phyloP scores from a whole-genome alignment of 495 filamentous ascomycete species.

The Polyplosphaeria fusca region DNA sequence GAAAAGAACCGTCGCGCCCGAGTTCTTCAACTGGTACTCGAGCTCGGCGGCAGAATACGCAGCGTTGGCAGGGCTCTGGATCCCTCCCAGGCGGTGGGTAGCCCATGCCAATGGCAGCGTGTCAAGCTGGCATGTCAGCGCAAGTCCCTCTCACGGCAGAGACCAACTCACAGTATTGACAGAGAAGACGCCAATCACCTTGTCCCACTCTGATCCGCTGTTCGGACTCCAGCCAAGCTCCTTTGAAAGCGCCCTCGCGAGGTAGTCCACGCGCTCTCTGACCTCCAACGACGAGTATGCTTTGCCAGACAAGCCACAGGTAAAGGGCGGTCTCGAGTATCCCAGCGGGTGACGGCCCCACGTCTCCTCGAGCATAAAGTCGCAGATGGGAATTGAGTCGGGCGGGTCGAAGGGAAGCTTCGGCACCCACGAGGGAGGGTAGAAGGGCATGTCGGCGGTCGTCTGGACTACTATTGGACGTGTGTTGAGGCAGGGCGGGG shows the following conservation, averaged over 20 bases:
- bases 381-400: conserved; percentile 70
- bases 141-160: not conserved
- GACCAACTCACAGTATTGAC: conserved; percentile 67
- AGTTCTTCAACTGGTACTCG: conserved; percentile 73
- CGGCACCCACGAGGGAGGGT: conserved; percentile 65
- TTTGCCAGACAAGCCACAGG: conserved; percentile 73
- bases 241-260: conserved; percentile 69
- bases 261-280: conserved; percentile 61
- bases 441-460: conserved; percentile 66
- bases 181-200: conserved; percentile 72
- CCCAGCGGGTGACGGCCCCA: conserved; percentile 65
- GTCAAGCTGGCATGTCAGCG: conserved; percentile 60
- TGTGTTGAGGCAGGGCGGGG: not conserved
- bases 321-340: conserved; percentile 70
- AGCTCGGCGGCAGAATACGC: conserved; percentile 74
- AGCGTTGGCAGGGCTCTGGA: conserved; percentile 78
- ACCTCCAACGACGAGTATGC: conserved; percentile 66
- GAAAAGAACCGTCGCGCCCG: conserved; percentile 71
- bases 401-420: conserved; percentile 65
- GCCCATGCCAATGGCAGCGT: conserved; percentile 73
- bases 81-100: conserved; percentile 69
- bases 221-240: conserved; percentile 74
- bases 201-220: conserved; percentile 79
- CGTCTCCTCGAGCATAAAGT: conserved; percentile 75
- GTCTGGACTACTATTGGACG: not conserved